Evolutionary conservation across 2,329 filamentous ascomycete genomes (phyloP).

Genomic region (Alternaria panax): DNA sequence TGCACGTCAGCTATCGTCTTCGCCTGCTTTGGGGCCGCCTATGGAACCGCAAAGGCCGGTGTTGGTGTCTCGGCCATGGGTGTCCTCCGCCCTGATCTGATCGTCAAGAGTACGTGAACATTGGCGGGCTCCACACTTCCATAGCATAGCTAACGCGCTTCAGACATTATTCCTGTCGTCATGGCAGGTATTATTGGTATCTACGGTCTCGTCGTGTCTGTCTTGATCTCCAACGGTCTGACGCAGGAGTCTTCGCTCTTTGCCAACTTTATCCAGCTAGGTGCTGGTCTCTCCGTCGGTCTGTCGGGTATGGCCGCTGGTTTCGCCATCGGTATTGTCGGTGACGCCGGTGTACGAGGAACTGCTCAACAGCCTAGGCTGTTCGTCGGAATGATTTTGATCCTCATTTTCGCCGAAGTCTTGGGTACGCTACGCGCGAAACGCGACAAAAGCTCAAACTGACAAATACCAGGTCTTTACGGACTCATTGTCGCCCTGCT

Average conservation of each 20-base stretch:
- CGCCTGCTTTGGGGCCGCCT: constrained; percentile 95
- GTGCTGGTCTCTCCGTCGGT: constrained; percentile 66
- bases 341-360: constrained; percentile 87
- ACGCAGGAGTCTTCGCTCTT: constrained; percentile 57
- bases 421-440: constrained; percentile 70
- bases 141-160: constrained; percentile 18
- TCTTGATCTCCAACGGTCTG: constrained; percentile 63
- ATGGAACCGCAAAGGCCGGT: constrained; percentile 98
- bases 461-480: constrained; percentile 78
- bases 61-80: constrained; percentile 98
- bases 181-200: constrained; percentile 99
- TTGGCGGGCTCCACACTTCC: background rate
- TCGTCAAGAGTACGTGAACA: constrained; percentile 89
- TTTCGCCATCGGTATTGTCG: constrained; percentile 69
- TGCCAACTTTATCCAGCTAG: constrained; percentile 62
- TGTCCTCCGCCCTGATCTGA: constrained; percentile 95
- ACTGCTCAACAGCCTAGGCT: constrained; percentile 84
- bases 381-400: constrained; percentile 97
- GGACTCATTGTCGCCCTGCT: constrained; percentile 97
- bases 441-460: background rate
- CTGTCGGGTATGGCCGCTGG: constrained; percentile 92
- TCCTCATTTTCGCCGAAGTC: constrained; percentile 99
- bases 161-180: constrained; percentile 99
- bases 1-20: constrained; percentile 95
- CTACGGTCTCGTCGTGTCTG: constrained; percentile 66